Evolutionary conservation across 1,139 yeast species (phyloP).

Genomic region (Pichia sp.): DNA sequence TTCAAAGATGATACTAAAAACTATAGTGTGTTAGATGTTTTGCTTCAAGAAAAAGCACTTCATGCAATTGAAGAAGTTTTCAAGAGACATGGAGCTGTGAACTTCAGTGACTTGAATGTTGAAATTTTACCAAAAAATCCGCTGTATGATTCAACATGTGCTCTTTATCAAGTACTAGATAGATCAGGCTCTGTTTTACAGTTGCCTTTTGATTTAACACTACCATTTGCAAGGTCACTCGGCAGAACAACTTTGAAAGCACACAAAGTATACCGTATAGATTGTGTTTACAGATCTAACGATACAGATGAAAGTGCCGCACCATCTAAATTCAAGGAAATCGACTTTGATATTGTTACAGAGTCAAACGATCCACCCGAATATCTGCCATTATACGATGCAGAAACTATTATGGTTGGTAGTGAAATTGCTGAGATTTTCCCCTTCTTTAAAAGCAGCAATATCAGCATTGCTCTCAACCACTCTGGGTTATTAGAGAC

Average conservation of each 20-base stretch:
- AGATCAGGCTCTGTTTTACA: slow-evolving; percentile 81
- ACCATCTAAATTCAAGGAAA: slow-evolving; percentile 73
- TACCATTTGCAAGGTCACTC: slow-evolving; percentile 80
- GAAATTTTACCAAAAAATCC: slow-evolving; percentile 77
- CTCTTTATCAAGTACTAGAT: slow-evolving; percentile 75
- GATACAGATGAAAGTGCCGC: slow-evolving; percentile 51
- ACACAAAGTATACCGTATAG: slow-evolving; percentile 65
- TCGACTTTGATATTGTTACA: slow-evolving; percentile 77
- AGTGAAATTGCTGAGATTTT: slow-evolving; percentile 62
- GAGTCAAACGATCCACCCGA: slow-evolving; percentile 32
- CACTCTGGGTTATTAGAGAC: slow-evolving; percentile 75
- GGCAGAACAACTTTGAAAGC: slow-evolving; percentile 53
- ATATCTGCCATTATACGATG: slow-evolving; percentile 54
- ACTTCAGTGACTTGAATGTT: slow-evolving; percentile 51
- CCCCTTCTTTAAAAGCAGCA: slow-evolving; percentile 55
- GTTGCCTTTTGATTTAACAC: slow-evolving; percentile 77
- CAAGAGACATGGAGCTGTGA: slow-evolving; percentile 79
- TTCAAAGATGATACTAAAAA: slow-evolving; percentile 46
- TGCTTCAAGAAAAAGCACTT: slow-evolving; percentile 44
- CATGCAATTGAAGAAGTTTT: slow-evolving; percentile 55
- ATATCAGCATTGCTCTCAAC: slow-evolving; percentile 56
- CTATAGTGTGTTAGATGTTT: slow-evolving; percentile 31
- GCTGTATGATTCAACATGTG: slow-evolving; percentile 50
- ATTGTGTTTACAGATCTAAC: slow-evolving; percentile 71
- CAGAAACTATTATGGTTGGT: slow-evolving; percentile 76